Base-by-base conservation (phyloP, 768 basidiomycete species). In the Rhodotorula paludigena region DNA sequence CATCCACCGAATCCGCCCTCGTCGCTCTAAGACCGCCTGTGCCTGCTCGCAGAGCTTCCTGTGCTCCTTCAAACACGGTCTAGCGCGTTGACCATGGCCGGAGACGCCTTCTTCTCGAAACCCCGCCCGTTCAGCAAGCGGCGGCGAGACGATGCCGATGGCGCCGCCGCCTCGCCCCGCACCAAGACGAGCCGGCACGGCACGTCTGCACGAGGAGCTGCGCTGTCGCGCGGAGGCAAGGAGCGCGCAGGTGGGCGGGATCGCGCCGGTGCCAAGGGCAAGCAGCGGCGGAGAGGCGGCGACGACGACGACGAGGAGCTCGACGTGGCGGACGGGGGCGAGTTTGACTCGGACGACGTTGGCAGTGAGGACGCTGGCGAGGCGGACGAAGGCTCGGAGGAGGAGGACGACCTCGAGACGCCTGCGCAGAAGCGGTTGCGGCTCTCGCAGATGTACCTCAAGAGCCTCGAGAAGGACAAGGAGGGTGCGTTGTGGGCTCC, bases 381-480 rank as follows among this genome's bases (percentile, higher is more conserved):
- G 9, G 63, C 61, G 16, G 71, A 65, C 39, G 28, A 35, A 7
- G 89, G 88, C 72, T 88, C 85, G 11, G 90, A 92, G 48, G 75
- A 77, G 59, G 92, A 96, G 74, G 87, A 92, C 73, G 84, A 86
- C 71, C 81, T 86, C 70, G 94, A 97, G 80, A 94, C 92, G 9
- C 90, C 92, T 4, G 92, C 91, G 0, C 86, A 92, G 81, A 99
- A 98, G 79, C 82, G 96, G 66, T 81, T 99, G 28, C 81, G 96
- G 65, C 80, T 99, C 45, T 93, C 94, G 9, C 89, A 92, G 77
- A 78, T 94, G 69, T 97, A 98, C 78, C 81, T 99, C 47, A 86
- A 91, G 67, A 87, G 83, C 68, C 86, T 98, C 21, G 89, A 89
- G 78, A 85, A 87, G 66, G 85, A 83, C 78, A 93, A 36, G 81